phyloP scores from a whole-genome alignment of 1,139 yeast species.

The Entelexis paramagnoliae region DNA sequence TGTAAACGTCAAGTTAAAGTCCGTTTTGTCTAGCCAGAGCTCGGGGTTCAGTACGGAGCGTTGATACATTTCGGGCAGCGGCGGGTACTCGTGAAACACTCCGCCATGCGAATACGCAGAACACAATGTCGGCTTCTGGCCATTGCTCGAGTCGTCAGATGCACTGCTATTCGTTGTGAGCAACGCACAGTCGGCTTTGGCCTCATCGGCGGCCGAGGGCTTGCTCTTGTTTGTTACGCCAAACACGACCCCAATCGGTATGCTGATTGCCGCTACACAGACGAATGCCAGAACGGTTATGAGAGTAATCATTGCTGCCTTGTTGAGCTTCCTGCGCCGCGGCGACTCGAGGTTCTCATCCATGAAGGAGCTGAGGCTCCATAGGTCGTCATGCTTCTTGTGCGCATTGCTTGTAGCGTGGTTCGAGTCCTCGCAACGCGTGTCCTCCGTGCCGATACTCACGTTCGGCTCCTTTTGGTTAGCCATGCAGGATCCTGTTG shows the following conservation, averaged over 20 bases:
- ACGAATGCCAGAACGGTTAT: background rate
- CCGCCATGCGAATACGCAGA: constrained; percentile 1
- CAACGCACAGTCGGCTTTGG: background rate
- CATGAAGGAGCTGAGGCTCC: background rate
- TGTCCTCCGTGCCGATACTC: background rate
- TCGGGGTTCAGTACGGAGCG: constrained; percentile 28
- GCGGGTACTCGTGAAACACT: background rate
- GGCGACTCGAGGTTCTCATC: background rate
- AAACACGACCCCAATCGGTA: background rate
- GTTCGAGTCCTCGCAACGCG: background rate
- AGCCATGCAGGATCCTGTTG: no score
- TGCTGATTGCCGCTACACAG: background rate
- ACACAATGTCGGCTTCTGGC: background rate
- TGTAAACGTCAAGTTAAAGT: constrained; percentile 33
- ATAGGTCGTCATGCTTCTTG: background rate
- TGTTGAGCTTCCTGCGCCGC: background rate
- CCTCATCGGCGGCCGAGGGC: background rate
- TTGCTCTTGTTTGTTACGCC: background rate
- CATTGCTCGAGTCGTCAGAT: background rate
- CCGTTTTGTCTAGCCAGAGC: constrained; percentile 32
- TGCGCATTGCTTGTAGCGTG: no score
- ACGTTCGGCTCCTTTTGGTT: background rate
- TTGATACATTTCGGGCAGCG: background rate
- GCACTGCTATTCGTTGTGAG: background rate
- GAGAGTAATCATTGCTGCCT: background rate